phyloP scores from a whole-genome alignment of 2,329 filamentous ascomycete species.

The Arthroderma sp. region DNA sequence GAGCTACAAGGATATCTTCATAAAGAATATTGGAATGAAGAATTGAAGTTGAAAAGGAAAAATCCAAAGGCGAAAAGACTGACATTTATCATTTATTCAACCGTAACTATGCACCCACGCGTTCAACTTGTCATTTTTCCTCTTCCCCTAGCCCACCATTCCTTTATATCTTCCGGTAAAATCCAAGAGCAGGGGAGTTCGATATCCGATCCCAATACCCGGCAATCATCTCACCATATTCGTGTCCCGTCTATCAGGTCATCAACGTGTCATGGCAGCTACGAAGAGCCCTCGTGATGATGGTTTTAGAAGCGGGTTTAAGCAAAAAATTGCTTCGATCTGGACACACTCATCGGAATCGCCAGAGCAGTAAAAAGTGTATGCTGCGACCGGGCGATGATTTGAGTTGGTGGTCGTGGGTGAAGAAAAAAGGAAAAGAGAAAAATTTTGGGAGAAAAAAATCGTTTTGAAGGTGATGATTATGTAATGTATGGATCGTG shows the following conservation, averaged over 20 bases:
- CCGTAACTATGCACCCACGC: too few relatives aligned
- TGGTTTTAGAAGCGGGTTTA: conserved; percentile 64
- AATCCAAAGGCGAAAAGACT: too few relatives aligned
- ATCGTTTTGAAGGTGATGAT: too few relatives aligned
- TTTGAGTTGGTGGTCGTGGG: conserved; percentile 62
- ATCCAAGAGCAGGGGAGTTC: too few relatives aligned
- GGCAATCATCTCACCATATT: not conserved
- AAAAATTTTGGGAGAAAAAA: conserved; percentile 6
- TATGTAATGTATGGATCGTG: too few relatives aligned
- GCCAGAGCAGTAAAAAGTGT: conserved; percentile 46
- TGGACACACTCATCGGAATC: conserved; percentile 61
- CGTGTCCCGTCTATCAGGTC: conserved; percentile 34
- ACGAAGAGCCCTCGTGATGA: conserved; percentile 49
- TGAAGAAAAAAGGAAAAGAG: conserved; percentile 30
- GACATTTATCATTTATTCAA: too few relatives aligned
- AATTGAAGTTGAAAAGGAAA: conserved; percentile 8
- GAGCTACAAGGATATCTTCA: conserved; percentile 29
- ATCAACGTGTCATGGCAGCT: conserved; percentile 34
- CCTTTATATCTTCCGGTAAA: too few relatives aligned
- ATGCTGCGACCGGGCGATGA: conserved; percentile 46
- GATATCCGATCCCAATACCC: too few relatives aligned
- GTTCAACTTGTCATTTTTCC: too few relatives aligned
- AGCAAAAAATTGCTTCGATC: conserved; percentile 36
- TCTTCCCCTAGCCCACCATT: too few relatives aligned
- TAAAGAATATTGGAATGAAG: conserved; percentile 6